These are phyloP conservation scores for Fomitopsis palustris DNA, from an alignment of 1,284 basidiomycete genomes.

Conservation along the genomic window DNA sequence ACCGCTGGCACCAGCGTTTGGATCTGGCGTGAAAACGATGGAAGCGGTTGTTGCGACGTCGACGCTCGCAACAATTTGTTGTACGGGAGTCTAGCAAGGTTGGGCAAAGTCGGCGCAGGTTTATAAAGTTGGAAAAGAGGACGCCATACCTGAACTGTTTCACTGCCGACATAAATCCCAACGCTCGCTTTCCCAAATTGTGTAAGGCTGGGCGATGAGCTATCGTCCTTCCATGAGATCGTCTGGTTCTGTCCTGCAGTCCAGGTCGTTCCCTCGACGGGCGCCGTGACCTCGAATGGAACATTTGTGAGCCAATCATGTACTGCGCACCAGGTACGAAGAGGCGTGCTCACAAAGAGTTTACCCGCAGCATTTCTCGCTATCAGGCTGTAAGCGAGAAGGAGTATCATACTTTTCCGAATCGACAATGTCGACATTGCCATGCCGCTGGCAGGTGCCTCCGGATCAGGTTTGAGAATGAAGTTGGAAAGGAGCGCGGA, in stretches of 20 bases:
- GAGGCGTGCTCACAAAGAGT: too few species aligned
- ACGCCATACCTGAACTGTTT: conserved; percentile 50
- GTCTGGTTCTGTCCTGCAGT: conserved; percentile 57
- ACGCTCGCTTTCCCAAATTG: conserved; percentile 60
- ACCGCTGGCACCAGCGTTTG: conserved; percentile 58
- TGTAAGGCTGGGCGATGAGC: conserved; percentile 47
- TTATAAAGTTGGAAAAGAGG: neutral
- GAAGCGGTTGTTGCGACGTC: conserved; percentile 57
- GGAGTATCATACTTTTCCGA: too few species aligned
- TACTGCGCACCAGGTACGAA: too few species aligned
- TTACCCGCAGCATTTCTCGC: too few species aligned
- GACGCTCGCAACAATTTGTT: conserved; percentile 51
- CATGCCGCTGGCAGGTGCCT: too few species aligned
- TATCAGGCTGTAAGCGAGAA: too few species aligned
- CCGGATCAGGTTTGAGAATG: too few species aligned
- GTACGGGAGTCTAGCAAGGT: conserved; percentile 56
- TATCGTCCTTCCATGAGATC: conserved; percentile 71
- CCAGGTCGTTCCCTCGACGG: conserved; percentile 49
- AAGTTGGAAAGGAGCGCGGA: too few species aligned
- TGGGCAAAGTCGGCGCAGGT: neutral
- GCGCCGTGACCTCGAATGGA: conserved; percentile 50
- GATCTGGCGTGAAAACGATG: conserved; percentile 57
- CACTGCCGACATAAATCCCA: conserved; percentile 69
- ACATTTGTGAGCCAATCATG: neutral
- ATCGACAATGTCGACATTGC: too few species aligned